Conservation (phyloP, 1,284 basidiomycete species). For the Schizophyllum amplum region DNA sequence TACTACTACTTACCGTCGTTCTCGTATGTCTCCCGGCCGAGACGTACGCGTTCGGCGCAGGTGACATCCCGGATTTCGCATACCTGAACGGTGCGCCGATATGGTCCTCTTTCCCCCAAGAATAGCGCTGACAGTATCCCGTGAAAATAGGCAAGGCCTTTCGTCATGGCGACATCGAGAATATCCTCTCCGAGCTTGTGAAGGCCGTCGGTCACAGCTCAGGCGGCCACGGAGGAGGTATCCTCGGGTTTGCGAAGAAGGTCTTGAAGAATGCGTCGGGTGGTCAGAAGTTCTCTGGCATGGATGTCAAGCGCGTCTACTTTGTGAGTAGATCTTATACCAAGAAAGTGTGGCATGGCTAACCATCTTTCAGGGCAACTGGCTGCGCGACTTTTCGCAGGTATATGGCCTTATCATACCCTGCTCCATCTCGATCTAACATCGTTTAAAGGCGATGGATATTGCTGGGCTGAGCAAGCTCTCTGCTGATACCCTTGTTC, state of each 20-base stretch:
- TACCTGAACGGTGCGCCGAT: conserved; percentile 41
- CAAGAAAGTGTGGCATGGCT: background rate
- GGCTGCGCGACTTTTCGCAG: conserved; percentile 58
- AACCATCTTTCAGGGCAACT: conserved; percentile 40
- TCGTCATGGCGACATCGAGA: conserved; percentile 70
- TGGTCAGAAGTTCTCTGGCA: conserved; percentile 44
- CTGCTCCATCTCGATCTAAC: background rate
- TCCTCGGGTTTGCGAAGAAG: conserved; percentile 41
- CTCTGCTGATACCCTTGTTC: conserved; percentile 61
- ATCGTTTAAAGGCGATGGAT: conserved; percentile 60
- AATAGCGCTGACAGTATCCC: background rate
- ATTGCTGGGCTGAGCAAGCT: conserved; percentile 61
- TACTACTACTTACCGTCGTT: conserved; percentile 36
- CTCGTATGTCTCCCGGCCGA: conserved; percentile 37
- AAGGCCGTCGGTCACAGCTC: conserved; percentile 40
- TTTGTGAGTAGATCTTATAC: conserved; percentile 35
- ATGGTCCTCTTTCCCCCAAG: background rate
- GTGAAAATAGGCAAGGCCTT: conserved; percentile 51
- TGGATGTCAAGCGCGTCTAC: conserved; percentile 57
- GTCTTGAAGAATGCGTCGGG: conserved; percentile 37
- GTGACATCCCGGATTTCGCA: conserved; percentile 55
- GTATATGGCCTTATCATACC: conserved; percentile 19
- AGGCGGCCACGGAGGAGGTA: conserved; percentile 32
- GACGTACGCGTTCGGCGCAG: conserved; percentile 49
- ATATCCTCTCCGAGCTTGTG: conserved; percentile 45